phyloP scores from a whole-genome alignment of 192 early-diverging fungal genomes.

The Glomus cerebriforme region DNA sequence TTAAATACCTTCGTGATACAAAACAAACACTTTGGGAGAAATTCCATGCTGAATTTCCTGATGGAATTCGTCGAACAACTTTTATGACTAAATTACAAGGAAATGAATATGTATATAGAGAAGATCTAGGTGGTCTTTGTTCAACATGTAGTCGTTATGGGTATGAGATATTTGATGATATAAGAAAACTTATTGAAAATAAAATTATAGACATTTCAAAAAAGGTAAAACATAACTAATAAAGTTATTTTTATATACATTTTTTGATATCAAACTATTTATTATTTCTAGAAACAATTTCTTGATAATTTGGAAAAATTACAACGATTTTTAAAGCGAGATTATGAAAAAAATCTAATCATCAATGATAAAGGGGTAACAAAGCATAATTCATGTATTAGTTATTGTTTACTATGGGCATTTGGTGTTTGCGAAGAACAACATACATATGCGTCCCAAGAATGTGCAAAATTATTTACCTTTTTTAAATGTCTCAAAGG shows the following conservation, averaged over 20 bases:
- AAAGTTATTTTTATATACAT: not conserved
- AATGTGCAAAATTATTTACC: not conserved
- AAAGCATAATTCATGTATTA: not conserved
- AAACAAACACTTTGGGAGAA: not conserved
- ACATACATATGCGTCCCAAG: not conserved
- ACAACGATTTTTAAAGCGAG: not conserved
- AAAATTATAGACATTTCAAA: not conserved
- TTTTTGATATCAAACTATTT: not conserved
- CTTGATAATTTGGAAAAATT: not conserved
- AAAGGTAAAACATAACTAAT: not conserved
- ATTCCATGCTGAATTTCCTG: not conserved
- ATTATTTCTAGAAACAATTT: not conserved
- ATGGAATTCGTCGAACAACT: not conserved
- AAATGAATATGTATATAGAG: not conserved
- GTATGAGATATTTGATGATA: conserved; percentile 8
- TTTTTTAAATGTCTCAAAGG: not conserved
- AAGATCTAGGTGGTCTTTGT: not conserved
- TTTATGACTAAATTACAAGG: not conserved
- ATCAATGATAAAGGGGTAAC: not conserved
- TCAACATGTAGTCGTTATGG: not conserved
- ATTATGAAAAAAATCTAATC: not conserved
- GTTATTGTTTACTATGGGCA: not conserved
- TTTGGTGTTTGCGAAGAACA: not conserved
- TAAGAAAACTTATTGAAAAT: not conserved
- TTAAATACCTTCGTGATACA: not conserved